Conservation (phyloP, 306 rosid species). For the Prunus salicina region DNA sequence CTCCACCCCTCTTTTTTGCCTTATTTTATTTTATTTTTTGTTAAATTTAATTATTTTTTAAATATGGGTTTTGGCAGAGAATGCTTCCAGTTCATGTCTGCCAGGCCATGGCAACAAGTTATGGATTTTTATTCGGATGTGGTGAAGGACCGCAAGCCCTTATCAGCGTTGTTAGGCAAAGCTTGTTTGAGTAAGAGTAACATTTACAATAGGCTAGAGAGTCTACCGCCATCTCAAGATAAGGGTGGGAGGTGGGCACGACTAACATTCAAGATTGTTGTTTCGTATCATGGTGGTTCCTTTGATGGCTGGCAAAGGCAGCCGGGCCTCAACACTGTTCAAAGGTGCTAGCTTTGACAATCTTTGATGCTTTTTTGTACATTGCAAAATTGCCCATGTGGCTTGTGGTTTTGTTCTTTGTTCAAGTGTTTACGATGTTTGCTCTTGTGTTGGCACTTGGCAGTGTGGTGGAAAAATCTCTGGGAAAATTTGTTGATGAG, state of each 20-base stretch:
- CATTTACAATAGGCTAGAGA: constrained; percentile 24
- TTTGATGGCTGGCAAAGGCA: constrained; percentile 99
- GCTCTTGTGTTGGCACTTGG: constrained; percentile 17
- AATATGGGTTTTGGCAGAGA: constrained; percentile 42
- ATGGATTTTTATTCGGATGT: constrained; percentile 53
- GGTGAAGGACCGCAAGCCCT: constrained; percentile 46
- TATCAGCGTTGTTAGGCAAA: constrained; percentile 44
- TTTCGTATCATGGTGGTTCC: constrained; percentile 75
- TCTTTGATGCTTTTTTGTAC: background rate
- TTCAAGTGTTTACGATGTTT: constrained; percentile 6
- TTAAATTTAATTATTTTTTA: background rate
- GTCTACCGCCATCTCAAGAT: constrained; percentile 32
- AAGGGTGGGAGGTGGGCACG: constrained; percentile 89
- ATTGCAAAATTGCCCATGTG: background rate
- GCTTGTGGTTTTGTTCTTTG: background rate
- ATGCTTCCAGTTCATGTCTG: constrained; percentile 67
- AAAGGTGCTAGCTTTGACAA: constrained; percentile 42
- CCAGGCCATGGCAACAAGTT: constrained; percentile 73
- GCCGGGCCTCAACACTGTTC: constrained; percentile 82
- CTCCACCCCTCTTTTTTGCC: background rate
- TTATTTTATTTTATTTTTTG: background rate
- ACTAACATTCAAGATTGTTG: constrained; percentile 62
- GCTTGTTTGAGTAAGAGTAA: background rate
- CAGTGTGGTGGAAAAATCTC: constrained; percentile 64
- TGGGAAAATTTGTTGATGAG: constrained; percentile 89